Evolutionary conservation across 2,329 filamentous ascomycete species (phyloP).

Genomic region (Cladophialophora immunda): DNA sequence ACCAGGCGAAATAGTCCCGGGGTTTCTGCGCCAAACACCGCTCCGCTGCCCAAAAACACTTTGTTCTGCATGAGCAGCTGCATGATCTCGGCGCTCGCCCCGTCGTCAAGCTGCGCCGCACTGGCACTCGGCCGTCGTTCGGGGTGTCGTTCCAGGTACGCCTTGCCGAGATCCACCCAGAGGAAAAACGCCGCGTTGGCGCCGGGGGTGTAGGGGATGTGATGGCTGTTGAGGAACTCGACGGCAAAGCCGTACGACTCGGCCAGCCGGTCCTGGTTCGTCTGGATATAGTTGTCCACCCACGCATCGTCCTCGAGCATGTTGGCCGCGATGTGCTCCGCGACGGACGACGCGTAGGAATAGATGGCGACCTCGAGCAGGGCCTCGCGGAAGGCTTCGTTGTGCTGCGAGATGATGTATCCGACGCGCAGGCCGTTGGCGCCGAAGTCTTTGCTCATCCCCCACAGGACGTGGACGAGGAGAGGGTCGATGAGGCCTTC

Average conservation of each 20-base stretch:
- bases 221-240: conserved; percentile 49
- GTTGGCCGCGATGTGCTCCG: conserved; percentile 51
- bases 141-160: conserved; percentile 17
- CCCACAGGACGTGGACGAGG: conserved; percentile 62
- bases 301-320: conserved; percentile 57
- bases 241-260: conserved; percentile 52
- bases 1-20: conserved; percentile 56
- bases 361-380: conserved; percentile 55
- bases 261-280: conserved; percentile 55
- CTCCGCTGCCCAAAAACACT: conserved; percentile 49
- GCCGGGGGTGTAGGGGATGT: conserved; percentile 57
- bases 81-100: conserved; percentile 40
- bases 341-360: conserved; percentile 56
- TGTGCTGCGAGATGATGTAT: conserved; percentile 59
- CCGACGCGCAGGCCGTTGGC: conserved; percentile 65
- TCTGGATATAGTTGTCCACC: conserved; percentile 54
- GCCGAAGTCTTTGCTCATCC: conserved; percentile 63
- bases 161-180: conserved; percentile 59
- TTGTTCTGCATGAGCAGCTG: conserved; percentile 48
- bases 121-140: conserved; percentile 1
- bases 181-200: conserved; percentile 67
- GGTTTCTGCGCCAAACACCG: conserved; percentile 49
- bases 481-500: conserved; percentile 57
- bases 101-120: not conserved
- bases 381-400: conserved; percentile 50